Base-by-base conservation (phyloP, 768 basidiomycete genomes). In the Collybia sp. region DNA sequence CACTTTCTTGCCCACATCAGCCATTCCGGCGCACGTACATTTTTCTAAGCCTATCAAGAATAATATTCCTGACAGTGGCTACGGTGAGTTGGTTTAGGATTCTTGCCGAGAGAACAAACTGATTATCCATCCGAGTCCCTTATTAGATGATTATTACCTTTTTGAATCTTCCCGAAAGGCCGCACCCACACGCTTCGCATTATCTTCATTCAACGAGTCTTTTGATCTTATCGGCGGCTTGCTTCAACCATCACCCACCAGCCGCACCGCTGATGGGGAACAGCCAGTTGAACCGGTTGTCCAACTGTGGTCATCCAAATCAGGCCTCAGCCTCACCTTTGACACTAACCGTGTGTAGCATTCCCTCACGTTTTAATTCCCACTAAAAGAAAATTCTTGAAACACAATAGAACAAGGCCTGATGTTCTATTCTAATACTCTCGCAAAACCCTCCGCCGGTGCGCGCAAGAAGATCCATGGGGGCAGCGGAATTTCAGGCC, bases 381-480 rank as follows among this genome's bases (percentile, higher is more conserved):
- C 35, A 49, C 11, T 17, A 49, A 12, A 12, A 11, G 32, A 19
- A 25, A 3, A 46, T 16, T 34, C 12, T 19, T 38, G 17, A 13
- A 33, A 3, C 5, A 18, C 12, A 12, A 45, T 49, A 88, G 87
- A 90, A 61, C 76, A 73, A 8, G 86, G 86, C 11, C 73, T 85
- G 32, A 87, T 88, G 76, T 82, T 87, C 54, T 88, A 88, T 58
- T 75, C 83, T 2, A 80, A 82, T 57, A 78, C 75, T 41, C 64
- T 76, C 44, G 66, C 80, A 12, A 63, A 72, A 40, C 60, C 69
- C 13, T 58, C 64, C 13, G 72, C 69, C 12, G 79, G 76, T 12
- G 76, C 79, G 30, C 72, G 82, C 38, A 88, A 88, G 71, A 78
- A 75, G 60, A 83, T 86, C 31, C 87, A 90, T 54, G 85, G 86